Percentiles rank a stretch among this genome's conserved stretches.
phyloP scores from a whole-genome alignment of 148 eudicot species.

The Rhododendron ovatum region DNA sequence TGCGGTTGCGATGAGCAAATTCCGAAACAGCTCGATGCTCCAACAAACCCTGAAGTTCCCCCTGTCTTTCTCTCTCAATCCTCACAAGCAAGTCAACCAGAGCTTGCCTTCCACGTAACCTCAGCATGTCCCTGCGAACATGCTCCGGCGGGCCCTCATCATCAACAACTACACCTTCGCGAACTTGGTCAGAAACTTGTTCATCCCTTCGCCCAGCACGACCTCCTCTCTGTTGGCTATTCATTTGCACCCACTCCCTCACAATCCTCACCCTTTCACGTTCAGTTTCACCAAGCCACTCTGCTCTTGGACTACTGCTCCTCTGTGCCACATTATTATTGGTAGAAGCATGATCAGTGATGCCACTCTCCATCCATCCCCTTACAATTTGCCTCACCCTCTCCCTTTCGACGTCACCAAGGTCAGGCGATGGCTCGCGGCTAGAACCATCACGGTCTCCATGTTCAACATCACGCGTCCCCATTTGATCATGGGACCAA shows the following conservation, averaged over 20 bases:
- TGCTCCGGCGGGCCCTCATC: conserved; percentile 73
- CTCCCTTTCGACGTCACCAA: conserved; percentile 93
- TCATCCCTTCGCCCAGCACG: conserved; percentile 65
- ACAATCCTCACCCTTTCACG: conserved; percentile 96
- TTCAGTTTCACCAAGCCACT: conserved; percentile 98
- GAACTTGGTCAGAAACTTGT: conserved; percentile 40
- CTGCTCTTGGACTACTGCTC: conserved; percentile 59
- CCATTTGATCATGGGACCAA: conserved; percentile 67
- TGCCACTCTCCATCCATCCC: conserved; percentile 91
- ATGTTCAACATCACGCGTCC: conserved; percentile 30
- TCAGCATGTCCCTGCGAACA: conserved; percentile 68
- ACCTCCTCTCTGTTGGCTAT: conserved; percentile 83
- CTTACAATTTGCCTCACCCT: conserved; percentile 92
- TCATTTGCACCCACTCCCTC: conserved; percentile 96
- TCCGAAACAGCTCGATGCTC: conserved; percentile 97
- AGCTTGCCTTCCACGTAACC: conserved; percentile 96
- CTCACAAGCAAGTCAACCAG: conserved; percentile 85
- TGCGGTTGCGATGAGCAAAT: conserved; percentile 96
- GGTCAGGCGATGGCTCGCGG: conserved; percentile 91
- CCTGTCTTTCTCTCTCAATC: conserved; percentile 86
- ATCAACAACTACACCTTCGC: conserved; percentile 37
- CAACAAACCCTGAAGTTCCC: conserved; percentile 86
- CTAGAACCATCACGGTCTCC: conserved; percentile 50
- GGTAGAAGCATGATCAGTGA: conserved; percentile 57
- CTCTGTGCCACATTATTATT: conserved; percentile 45